Conservation (phyloP, 2,329 filamentous ascomycete species). For the Paradendryphiella salina region DNA sequence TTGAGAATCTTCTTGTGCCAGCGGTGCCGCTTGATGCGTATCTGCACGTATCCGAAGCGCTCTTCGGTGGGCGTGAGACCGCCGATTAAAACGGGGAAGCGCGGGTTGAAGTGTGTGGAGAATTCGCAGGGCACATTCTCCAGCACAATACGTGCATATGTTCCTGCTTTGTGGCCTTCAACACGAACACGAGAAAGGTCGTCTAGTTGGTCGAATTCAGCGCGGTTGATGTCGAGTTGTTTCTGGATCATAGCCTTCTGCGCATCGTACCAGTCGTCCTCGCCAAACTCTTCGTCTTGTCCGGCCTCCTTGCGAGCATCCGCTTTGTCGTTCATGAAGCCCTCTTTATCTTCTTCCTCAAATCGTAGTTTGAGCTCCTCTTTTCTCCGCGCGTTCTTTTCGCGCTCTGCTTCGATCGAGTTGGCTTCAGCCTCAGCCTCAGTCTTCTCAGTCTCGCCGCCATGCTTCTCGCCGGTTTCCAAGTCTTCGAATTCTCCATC, state of each 20-base stretch:
- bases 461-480: conserved; percentile 70
- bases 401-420: conserved; percentile 81
- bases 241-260: conserved; percentile 95
- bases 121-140: conserved; percentile 92
- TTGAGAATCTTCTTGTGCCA: conserved; percentile 99
- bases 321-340: conserved; percentile 87
- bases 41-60: conserved; percentile 91
- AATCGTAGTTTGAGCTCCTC: conserved; percentile 94
- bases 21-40: conserved; percentile 93
- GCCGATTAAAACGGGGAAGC: conserved; percentile 82
- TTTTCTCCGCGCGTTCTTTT: conserved; percentile 86
- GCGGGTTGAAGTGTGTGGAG: conserved; percentile 76
- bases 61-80: conserved; percentile 94
- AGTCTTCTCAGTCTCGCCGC: conserved; percentile 46
- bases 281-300: conserved; percentile 79
- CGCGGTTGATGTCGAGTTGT: conserved; percentile 93
- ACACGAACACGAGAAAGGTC: conserved; percentile 79
- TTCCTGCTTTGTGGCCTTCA: conserved; percentile 88
- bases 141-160: conserved; percentile 88
- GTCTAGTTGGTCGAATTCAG: conserved; percentile 87
- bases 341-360: conserved; percentile 97
- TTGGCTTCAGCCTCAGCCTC: conserved; percentile 52
- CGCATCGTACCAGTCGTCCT: conserved; percentile 98
- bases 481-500: conserved; percentile 86
- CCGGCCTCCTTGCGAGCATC: conserved; percentile 70